A percentile compares a stretch with the other conserved stretches of the same genome.
These are phyloP conservation scores for Arthrobotrys sphaeroides DNA, from an alignment of 2,329 filamentous ascomycete genomes.

Conservation along the genomic window DNA sequence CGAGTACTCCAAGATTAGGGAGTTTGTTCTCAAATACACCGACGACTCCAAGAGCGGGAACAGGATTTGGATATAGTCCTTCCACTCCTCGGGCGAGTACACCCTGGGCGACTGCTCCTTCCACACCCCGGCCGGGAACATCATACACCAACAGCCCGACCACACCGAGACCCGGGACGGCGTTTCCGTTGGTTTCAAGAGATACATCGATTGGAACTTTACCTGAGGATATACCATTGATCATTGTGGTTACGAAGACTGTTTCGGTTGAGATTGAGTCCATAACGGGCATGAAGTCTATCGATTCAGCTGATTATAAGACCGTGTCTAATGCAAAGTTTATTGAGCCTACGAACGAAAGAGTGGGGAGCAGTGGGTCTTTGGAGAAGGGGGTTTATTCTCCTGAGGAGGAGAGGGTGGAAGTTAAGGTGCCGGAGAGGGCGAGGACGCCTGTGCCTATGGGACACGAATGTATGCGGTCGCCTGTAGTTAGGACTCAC, in stretches of 20 bases:
- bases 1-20: not conserved
- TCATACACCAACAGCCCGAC: not conserved
- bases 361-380: not conserved
- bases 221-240: constrained; percentile 22
- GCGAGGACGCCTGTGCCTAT: not conserved
- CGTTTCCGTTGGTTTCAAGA: not conserved
- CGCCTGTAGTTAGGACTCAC: too few relatives aligned
- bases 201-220: constrained; percentile 7
- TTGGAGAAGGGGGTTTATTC: constrained; percentile 25
- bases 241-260: constrained; percentile 43
- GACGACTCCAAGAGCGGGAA: not conserved
- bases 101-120: not conserved
- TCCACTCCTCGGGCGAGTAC: not conserved
- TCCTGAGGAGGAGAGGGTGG: constrained; percentile 9
- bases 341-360: not conserved
- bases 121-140: not conserved
- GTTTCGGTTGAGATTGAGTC: constrained; percentile 22
- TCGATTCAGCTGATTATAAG: constrained; percentile 25
- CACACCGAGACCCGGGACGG: constrained; percentile 11
- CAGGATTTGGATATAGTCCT: not conserved
- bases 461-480: not conserved
- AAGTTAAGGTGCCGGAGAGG: not conserved
- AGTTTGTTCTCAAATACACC: constrained; percentile 1
- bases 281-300: not conserved
- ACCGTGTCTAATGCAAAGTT: constrained; percentile 15